Base-by-base conservation (phyloP, 148 eudicot genomes). In the Pharnaceum exiguum region DNA sequence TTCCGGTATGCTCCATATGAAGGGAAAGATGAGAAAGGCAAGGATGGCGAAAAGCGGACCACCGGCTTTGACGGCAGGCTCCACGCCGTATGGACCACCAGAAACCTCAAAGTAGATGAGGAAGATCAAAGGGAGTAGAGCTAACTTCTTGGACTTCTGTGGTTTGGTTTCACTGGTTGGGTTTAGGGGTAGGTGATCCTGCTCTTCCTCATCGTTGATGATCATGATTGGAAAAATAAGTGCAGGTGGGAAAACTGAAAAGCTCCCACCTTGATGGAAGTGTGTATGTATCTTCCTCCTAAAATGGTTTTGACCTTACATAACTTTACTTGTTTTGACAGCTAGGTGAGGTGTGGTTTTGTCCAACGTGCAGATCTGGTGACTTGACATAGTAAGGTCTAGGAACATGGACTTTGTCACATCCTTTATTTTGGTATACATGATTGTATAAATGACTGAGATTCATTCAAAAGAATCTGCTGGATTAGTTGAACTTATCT, bases 101-200 rank as follows among this genome's bases (percentile, higher is more conserved):
- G 73, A 65, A 7, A 73, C 77, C 65, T 73, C 77, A 31, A 73
- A 73, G 69, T 73, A 73, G 60, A 73, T 67, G 45, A 73, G 73
- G 68, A 68, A 68, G 55, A 73, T 38, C 1, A 73, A 49, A n/a
- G 73, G 77, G 37, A 73, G 36, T 6, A 73, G 72, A 5, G 78
- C 46, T 8, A 74, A 60, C 45, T 57, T 65, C 29, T 53, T 53
- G 5, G 57, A 46, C 21, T 11, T 16, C 5, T 61, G 21, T 25
- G 10, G 16, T 12, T n/a, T n/a, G 31, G 27, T 1, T 18, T 37
- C 25, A 15, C 22, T 25, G 18, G 7, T 0, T n/a, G 43, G 59
- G n/a, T 55, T 38, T 10, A 35, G 43, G 15, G 7, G 46, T 12
- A 10, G 45, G 10, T 50, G 25, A 2, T 44, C 12, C 16, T 38